phyloP scores from a whole-genome alignment of 495 filamentous ascomycete species.

The Parathielavia appendiculata region DNA sequence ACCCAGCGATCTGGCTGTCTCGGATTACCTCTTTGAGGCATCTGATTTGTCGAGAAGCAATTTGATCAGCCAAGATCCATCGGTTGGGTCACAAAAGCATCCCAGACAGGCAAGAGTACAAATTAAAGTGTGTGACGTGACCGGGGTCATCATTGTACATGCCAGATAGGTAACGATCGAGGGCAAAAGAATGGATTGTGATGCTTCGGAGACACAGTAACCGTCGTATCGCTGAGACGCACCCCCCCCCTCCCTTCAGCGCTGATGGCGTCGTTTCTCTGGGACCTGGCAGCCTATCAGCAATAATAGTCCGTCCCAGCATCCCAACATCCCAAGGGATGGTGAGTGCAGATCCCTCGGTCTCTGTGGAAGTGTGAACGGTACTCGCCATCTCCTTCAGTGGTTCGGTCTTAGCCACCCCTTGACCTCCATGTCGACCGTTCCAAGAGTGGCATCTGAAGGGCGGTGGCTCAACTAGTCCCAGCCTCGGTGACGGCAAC shows the following conservation, averaged over 20 bases:
- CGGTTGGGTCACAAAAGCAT: background rate
- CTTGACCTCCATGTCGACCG: too few species aligned
- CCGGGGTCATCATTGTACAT: background rate
- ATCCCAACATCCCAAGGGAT: background rate
- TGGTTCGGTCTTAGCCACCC: background rate
- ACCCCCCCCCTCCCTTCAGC: too few species aligned
- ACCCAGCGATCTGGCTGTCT: background rate
- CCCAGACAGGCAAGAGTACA: background rate
- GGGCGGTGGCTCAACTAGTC: background rate
- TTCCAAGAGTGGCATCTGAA: slow-evolving; percentile 1
- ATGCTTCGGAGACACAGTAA: background rate
- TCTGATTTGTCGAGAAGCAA: background rate
- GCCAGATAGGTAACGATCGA: background rate
- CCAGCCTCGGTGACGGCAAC: background rate
- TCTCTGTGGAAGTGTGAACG: background rate
- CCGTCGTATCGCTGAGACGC: background rate
- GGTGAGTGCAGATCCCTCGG: slow-evolving; percentile 1
- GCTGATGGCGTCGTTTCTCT: background rate
- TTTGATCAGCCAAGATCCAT: background rate
- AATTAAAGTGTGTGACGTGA: too few species aligned
- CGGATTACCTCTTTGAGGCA: background rate
- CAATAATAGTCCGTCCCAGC: background rate
- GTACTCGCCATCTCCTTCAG: background rate
- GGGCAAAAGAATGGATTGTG: background rate
- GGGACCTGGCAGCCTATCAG: background rate